Evolutionary conservation across 129 eudicot genomes (phyloP).

Genomic region (Artemisia annua): DNA sequence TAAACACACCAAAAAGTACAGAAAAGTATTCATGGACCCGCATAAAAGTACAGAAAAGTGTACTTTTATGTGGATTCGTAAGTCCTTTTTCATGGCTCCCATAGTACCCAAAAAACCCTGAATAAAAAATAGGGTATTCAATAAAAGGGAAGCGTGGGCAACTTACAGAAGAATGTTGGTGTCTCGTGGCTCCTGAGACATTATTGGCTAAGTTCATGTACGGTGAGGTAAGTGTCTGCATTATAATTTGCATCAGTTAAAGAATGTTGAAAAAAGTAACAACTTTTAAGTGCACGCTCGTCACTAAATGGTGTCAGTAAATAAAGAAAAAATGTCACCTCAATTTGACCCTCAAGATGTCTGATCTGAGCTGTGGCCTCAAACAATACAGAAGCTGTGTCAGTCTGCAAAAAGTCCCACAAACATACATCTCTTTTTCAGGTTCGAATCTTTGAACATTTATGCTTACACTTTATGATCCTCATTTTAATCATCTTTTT

Average conservation of each 20-base stretch:
- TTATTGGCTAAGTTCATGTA: conserved; percentile 60
- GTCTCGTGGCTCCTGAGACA: conserved; percentile 47
- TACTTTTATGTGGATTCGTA: too few relatives aligned
- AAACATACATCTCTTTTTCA: conserved; percentile 22
- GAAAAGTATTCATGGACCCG: too few relatives aligned
- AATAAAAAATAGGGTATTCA: neutral
- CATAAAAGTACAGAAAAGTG: too few relatives aligned
- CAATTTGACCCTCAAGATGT: conserved; percentile 91
- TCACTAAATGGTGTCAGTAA: conserved; percentile 27
- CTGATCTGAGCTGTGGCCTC: conserved; percentile 90
- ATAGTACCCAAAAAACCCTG: too few relatives aligned
- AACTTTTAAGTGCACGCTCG: conserved; percentile 52
- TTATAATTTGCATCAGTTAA: conserved; percentile 15
- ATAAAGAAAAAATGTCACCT: conserved; percentile 52
- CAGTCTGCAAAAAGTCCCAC: conserved; percentile 87
- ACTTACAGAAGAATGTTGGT: conserved; percentile 85
- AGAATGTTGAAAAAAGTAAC: conserved; percentile 37
- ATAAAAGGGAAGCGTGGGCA: conserved; percentile 22
- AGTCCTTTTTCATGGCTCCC: too few relatives aligned
- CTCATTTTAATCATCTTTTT: neutral
- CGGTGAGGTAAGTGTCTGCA: conserved; percentile 82
- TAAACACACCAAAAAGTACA: too few relatives aligned
- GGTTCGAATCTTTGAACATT: conserved; percentile 12
- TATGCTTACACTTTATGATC: conserved; percentile 9
- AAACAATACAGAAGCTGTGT: conserved; percentile 93